phyloP scores from a whole-genome alignment of 129 eudicot genomes.

The Ambrosia artemisiifolia region DNA sequence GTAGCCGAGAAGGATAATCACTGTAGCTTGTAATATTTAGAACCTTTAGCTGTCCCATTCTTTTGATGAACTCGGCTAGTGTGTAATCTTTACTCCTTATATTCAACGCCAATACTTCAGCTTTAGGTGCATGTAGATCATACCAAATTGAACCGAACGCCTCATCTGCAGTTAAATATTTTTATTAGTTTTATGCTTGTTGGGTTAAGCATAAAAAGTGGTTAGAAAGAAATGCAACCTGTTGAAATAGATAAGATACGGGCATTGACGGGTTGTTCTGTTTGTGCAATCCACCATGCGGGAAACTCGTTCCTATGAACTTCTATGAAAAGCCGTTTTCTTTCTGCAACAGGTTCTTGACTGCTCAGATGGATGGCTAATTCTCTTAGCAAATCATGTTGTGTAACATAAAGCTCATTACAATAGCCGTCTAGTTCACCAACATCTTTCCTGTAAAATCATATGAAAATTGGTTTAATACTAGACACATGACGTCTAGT shows the following conservation, averaged over 20 bases:
- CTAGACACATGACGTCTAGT: too few species aligned
- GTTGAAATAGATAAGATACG: slow-evolving; percentile 38
- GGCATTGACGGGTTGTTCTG: neutral
- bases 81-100: slow-evolving; percentile 3
- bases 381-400: neutral
- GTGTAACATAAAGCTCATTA: slow-evolving; percentile 31
- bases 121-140: slow-evolving; percentile 31
- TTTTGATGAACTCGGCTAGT: slow-evolving; percentile 22
- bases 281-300: neutral
- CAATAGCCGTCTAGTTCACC: slow-evolving; percentile 26
- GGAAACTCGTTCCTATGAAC: slow-evolving; percentile 13
- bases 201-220: neutral
- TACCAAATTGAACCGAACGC: slow-evolving; percentile 28
- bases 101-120: slow-evolving; percentile 34
- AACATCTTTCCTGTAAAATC: slow-evolving; percentile 28
- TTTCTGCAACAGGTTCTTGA: too few species aligned
- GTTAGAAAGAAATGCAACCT: slow-evolving; percentile 19
- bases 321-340: slow-evolving; percentile 9
- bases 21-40: slow-evolving; percentile 24
- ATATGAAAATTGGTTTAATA: neutral
- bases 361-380: too few species aligned
- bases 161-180: slow-evolving; percentile 25
- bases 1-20: too few species aligned
- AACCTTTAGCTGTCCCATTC: slow-evolving; percentile 25
- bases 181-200: neutral